phyloP scores from a whole-genome alignment of 148 eudicot genomes.

The Camellia japonica region DNA sequence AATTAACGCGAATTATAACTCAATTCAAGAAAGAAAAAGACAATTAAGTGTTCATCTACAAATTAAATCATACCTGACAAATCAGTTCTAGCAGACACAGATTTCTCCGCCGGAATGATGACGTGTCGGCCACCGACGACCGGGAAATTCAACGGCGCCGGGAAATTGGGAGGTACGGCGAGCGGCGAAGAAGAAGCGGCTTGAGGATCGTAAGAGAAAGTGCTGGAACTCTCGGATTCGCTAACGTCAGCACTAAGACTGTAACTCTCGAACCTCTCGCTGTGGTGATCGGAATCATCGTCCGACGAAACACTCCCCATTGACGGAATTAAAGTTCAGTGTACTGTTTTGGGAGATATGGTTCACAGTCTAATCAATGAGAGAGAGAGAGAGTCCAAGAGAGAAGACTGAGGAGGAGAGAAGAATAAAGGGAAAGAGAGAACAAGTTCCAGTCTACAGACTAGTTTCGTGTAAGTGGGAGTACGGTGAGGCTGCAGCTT shows the following conservation, averaged over 20 bases:
- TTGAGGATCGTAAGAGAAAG: conserved; percentile 10
- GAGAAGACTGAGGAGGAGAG: neutral
- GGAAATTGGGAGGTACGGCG: conserved; percentile 2
- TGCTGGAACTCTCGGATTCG: conserved; percentile 15
- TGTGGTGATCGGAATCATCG: conserved; percentile 11
- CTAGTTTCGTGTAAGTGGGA: too few relatives aligned
- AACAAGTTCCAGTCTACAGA: too few relatives aligned
- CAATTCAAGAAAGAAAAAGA: neutral
- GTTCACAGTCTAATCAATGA: neutral
- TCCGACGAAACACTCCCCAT: conserved; percentile 23
- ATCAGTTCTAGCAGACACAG: neutral
- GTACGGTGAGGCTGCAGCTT: too few relatives aligned
- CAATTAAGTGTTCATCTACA: neutral
- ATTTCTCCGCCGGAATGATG: neutral
- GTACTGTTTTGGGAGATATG: neutral
- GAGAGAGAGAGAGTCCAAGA: conserved; percentile 8
- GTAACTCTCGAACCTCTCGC: conserved; percentile 15
- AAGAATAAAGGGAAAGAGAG: neutral
- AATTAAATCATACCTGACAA: neutral
- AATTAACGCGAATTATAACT: neutral
- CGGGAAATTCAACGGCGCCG: neutral
- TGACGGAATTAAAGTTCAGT: neutral
- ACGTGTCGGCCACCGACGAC: conserved; percentile 3
- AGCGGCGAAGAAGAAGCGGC: conserved; percentile 15
- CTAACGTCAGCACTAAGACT: conserved; percentile 20